Evolutionary conservation across 2,329 filamentous ascomycete species (phyloP).

Genomic region (Venturia nashicola): DNA sequence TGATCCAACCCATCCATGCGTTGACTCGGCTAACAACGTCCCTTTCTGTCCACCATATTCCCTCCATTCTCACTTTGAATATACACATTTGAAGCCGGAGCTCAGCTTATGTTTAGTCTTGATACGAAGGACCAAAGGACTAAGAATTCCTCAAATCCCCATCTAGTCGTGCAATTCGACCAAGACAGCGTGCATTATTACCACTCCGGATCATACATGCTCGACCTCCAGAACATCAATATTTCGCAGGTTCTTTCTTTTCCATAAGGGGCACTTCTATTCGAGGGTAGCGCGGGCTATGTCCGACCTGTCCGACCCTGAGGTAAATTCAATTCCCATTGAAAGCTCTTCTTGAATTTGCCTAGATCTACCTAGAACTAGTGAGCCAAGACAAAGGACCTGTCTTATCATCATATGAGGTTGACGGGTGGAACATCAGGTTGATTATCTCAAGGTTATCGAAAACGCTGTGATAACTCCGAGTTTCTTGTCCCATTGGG

Average conservation of each 20-base stretch:
- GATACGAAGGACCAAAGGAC: too few relatives aligned
- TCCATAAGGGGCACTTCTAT: too few relatives aligned
- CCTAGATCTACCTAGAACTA: neutral
- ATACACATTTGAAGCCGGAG: neutral
- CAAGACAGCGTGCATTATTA: too few relatives aligned
- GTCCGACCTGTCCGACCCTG: too few relatives aligned
- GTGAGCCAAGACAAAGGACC: too few relatives aligned
- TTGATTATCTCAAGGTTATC: neutral
- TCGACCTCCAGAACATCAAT: too few relatives aligned
- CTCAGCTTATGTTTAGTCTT: neutral
- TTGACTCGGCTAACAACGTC: neutral
- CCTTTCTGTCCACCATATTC: neutral
- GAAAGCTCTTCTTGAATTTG: neutral
- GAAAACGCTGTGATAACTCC: neutral
- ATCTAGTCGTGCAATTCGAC: too few relatives aligned
- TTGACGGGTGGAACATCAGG: neutral
- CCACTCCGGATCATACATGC: too few relatives aligned
- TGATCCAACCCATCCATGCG: neutral
- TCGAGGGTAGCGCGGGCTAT: too few relatives aligned
- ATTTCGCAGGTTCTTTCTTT: too few relatives aligned
- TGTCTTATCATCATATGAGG: neutral
- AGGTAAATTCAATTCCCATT: too few relatives aligned
- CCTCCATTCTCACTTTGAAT: neutral
- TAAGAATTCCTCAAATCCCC: too few relatives aligned
- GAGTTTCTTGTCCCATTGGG: neutral